Base-by-base conservation (phyloP, 495 filamentous ascomycete species). In the Penicillium longicatenatum region DNA sequence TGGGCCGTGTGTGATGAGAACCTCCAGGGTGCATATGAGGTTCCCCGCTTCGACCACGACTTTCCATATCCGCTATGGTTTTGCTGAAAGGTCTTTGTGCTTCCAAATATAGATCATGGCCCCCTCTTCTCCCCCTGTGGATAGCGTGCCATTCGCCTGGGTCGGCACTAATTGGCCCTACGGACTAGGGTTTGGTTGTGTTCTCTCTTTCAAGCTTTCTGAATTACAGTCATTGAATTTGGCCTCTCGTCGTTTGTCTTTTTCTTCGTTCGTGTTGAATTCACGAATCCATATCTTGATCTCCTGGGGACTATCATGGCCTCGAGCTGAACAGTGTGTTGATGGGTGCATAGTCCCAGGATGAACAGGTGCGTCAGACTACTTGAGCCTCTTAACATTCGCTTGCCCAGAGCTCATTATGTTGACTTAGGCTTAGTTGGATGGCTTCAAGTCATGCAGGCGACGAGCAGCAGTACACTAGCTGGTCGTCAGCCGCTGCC, bases 331-430 rank as follows among this genome's bases (percentile, higher is more conserved):
- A 65, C 61, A 57, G 60, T 55, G 50, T 68, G 64, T 55, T 73
- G 60, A 68, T 50, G 54, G 54, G 49, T 66, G 56, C 61, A 58
- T 52, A 62, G 53, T 55, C 59, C 37, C 67, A 71, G 59, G 68
- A 77, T 77, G 74, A 77, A 75, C 70, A 75, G 71, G 74, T 77
- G 60, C 51, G 68, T 62, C 45, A 17, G 50, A 57, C 52, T 45
- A 43, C 52, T 60, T 58, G 50, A 54, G 54, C 49, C 45, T 57
- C 52, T 20, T 50, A 7, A 26, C 2, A 29, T 19, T 26, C 22
- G 3, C 16, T 48, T 43, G 54, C 35, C 21, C 42, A 17, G 29
- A 56, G 63, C 17, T 20, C 39, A 53, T 9, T 11, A 43, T 42
- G 26, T 33, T 68, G 71, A 64, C 73, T 65, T 50, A 39, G 12